Evolutionary conservation across 2,329 filamentous ascomycete species (phyloP), one percentile per base, ranked within the genome.

Genomic region (Scorias spongiosa): DNA sequence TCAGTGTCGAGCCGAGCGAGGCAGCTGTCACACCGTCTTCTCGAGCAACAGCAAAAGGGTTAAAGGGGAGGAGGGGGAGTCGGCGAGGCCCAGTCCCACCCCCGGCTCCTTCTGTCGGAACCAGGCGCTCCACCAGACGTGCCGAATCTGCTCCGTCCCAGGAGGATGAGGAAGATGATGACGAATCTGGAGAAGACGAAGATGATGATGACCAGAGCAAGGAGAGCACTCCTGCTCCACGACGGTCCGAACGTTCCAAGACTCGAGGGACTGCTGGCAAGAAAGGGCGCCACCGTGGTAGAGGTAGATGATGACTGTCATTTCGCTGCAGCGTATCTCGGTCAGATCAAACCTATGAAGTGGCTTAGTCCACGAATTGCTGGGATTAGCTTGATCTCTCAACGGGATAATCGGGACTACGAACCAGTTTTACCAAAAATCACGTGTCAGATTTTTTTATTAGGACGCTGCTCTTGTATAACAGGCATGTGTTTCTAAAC

Each of bases 1-100:
- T 62, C 42, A 54, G 53, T 38, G 48, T 58, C 18, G 54, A 56
- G 45, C 52, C 51, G 1, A 51, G 48, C 18, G 53, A 56, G 39
- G 29, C 37, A 2, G 48, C 49, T 12, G 48, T 48, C 2, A 52
- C 51, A 12, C 49, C 54, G 15, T 44, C 48, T 26, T 44, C 44
- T 29, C 32, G 32, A 3, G 15, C 32, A 45, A 43, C 10, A 53
- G 49, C 40, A 47, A 41, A 36, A 42, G 40, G 18, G 46, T 42
- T 12, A 48, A 40, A 11, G 40, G 46, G 29, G 47, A 40, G 34
- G 47, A 44, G 20, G 43, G 49, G 39, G 17, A 20, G 38, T 40
- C 12, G 32, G 4, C 11, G 12, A 12, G 32, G 11, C 9, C 32
- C 20, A 26, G 20, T 7, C 20, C 20, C 32, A 4, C 3, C 32